Percentiles rank a stretch among this genome's conserved stretches.
Evolutionary conservation across 768 basidiomycete species (phyloP).

Genomic region (Cyathus striatus): DNA sequence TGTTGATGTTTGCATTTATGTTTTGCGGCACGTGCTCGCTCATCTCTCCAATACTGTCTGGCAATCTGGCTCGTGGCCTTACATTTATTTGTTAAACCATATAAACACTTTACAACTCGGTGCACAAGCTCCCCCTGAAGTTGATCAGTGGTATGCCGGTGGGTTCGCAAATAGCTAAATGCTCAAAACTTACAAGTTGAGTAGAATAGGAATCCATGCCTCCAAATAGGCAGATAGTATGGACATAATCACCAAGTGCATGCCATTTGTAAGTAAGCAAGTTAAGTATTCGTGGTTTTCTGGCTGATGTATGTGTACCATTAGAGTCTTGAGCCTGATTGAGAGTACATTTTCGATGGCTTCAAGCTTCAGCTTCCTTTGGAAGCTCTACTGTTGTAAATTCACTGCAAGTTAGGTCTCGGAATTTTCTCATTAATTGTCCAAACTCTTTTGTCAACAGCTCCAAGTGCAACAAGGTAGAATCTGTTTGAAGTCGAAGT

Average conservation of each 20-base stretch:
- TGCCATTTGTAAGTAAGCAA: slow-evolving; percentile 9
- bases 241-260: slow-evolving; percentile 8
- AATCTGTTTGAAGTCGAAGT: slow-evolving; percentile 23
- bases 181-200: background rate
- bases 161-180: background rate
- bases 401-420: slow-evolving; percentile 12
- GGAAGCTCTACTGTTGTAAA: slow-evolving; percentile 32
- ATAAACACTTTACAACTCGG: background rate
- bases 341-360: too few relatives aligned
- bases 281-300: slow-evolving; percentile 4
- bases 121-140: background rate
- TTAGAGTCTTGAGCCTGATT: background rate
- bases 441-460: slow-evolving; percentile 21
- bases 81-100: background rate
- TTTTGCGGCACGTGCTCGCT: background rate
- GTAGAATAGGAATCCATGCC: background rate
- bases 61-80: background rate
- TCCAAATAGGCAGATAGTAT: background rate
- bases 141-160: background rate
- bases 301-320: background rate
- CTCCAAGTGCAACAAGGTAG: slow-evolving; percentile 16
- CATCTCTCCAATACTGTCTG: background rate
- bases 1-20: background rate
- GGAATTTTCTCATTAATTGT: slow-evolving; percentile 22
- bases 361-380: slow-evolving; percentile 25